A percentile compares a stretch with the other conserved stretches of the same genome.
phyloP scores from a whole-genome alignment of 2,329 filamentous ascomycete genomes.

The Boeremia lycopersici region DNA sequence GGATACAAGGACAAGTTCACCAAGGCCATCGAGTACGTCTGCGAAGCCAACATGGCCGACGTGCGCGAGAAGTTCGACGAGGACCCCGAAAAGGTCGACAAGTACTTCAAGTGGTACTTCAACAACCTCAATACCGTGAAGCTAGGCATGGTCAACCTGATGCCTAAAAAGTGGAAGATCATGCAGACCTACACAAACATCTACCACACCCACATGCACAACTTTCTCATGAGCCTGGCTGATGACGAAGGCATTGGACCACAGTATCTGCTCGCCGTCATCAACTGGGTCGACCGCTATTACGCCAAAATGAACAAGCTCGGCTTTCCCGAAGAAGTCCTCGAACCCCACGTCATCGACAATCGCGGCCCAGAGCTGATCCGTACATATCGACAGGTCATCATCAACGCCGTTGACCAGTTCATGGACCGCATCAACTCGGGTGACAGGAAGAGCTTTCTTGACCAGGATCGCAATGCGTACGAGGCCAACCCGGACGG shows the following conservation, averaged over 20 bases:
- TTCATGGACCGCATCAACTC: conserved; percentile 95
- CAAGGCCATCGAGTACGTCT: conserved; percentile 75
- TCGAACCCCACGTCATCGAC: conserved; percentile 86
- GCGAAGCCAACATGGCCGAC: conserved; percentile 74
- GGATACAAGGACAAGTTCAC: conserved; percentile 98
- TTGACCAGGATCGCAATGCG: conserved; percentile 77
- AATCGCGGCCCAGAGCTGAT: conserved; percentile 89
- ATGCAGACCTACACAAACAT: conserved; percentile 87
- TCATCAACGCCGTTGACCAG: conserved; percentile 93
- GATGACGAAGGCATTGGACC: conserved; percentile 85
- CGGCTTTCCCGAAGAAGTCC: conserved; percentile 75
- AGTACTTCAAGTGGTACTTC: conserved; percentile 94
- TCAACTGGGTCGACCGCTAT: conserved; percentile 95
- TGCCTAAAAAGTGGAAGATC: conserved; percentile 97
- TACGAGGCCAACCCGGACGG: conserved; percentile 79
- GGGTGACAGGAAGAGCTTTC: conserved; percentile 81
- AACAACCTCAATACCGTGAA: conserved; percentile 96
- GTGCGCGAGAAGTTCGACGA: conserved; percentile 77
- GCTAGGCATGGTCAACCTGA: conserved; percentile 85
- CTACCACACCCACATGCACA: conserved; percentile 94
- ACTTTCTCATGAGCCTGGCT: conserved; percentile 82
- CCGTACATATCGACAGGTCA: conserved; percentile 90
- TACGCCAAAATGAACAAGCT: conserved; percentile 95
- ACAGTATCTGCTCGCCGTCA: conserved; percentile 85
- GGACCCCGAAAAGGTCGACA: conserved; percentile 82